Conservation (phyloP, 164 flowering plant genomes). For the Cinnamomum micranthum region DNA sequence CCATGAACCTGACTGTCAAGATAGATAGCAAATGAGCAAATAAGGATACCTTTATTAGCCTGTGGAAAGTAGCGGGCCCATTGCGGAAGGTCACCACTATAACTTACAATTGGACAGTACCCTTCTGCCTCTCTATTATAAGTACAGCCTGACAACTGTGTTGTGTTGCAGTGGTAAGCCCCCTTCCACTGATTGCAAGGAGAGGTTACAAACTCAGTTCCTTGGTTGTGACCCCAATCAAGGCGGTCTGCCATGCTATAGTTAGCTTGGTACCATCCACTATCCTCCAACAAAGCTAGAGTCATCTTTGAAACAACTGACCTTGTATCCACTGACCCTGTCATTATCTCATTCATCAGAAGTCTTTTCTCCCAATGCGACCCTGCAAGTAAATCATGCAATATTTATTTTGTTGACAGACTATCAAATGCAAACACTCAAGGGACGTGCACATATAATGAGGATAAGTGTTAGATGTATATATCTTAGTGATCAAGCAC, state of each 20-base stretch:
- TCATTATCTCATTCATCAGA: slow-evolving; percentile 99
- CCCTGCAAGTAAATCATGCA: slow-evolving; percentile 42
- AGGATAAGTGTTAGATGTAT: too few relatives aligned
- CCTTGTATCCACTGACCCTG: slow-evolving; percentile 98
- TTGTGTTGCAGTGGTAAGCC: slow-evolving; percentile 93
- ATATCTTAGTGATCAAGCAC: too few relatives aligned
- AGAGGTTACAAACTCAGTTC: slow-evolving; percentile 82
- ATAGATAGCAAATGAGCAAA: background rate
- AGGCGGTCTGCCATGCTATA: slow-evolving; percentile 94
- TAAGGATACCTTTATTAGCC: slow-evolving; percentile 74
- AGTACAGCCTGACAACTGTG: slow-evolving; percentile 94
- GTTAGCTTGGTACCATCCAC: slow-evolving; percentile 98
- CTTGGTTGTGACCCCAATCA: slow-evolving; percentile 97
- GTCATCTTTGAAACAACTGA: slow-evolving; percentile 99
- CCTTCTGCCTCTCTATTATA: slow-evolving; percentile 99
- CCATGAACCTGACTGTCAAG: too few relatives aligned
- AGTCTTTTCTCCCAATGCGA: slow-evolving; percentile 99
- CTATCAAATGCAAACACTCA: background rate
- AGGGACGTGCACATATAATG: too few relatives aligned
- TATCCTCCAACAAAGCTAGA: slow-evolving; percentile 91
- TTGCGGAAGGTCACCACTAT: slow-evolving; percentile 86
- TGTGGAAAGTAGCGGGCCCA: slow-evolving; percentile 98
- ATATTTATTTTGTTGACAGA: too few relatives aligned
- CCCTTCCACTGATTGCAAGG: slow-evolving; percentile 99
- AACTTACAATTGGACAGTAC: slow-evolving; percentile 94